A percentile compares a stretch with the other conserved stretches of the same genome.
These are phyloP conservation scores for Pseudoturritis turrita DNA, from an alignment of 345 rosid genomes.

Conservation along the genomic window DNA sequence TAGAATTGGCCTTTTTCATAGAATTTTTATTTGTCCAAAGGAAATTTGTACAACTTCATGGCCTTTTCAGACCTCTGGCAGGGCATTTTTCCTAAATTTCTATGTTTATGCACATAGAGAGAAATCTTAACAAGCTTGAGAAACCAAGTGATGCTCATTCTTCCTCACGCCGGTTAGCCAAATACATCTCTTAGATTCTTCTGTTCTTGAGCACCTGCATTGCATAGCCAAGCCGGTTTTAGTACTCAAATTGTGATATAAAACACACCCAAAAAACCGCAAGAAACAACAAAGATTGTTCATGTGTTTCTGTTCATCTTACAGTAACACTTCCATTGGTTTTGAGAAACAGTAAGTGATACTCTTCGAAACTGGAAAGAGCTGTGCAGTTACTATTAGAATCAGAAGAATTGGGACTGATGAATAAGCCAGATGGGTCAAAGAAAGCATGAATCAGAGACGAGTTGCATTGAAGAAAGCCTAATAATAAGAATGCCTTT, in stretches of 20 bases:
- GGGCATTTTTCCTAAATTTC: neutral
- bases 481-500: neutral
- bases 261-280: neutral
- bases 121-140: slow-evolving; percentile 38
- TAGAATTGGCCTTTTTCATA: too few species aligned
- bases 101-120: neutral
- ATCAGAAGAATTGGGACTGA: too few species aligned
- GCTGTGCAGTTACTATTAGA: too few species aligned
- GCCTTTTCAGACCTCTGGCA: too few species aligned
- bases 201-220: slow-evolving; percentile 25
- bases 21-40: too few species aligned
- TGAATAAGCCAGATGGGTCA: neutral
- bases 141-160: slow-evolving; percentile 16
- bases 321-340: slow-evolving; percentile 48
- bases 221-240: slow-evolving; percentile 39
- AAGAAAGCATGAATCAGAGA: neutral
- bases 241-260: slow-evolving; percentile 37
- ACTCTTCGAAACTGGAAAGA: slow-evolving; percentile 35
- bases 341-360: slow-evolving; percentile 60
- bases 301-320: slow-evolving; percentile 34
- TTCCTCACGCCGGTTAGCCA: neutral
- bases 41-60: too few species aligned
- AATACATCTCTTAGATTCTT: slow-evolving; percentile 44
- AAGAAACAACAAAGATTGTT: neutral
- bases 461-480: neutral